Evolutionary conservation across 179 eudicot species (phyloP), one percentile per base, ranked within the genome.

Genomic region (Silene noctiflora): DNA sequence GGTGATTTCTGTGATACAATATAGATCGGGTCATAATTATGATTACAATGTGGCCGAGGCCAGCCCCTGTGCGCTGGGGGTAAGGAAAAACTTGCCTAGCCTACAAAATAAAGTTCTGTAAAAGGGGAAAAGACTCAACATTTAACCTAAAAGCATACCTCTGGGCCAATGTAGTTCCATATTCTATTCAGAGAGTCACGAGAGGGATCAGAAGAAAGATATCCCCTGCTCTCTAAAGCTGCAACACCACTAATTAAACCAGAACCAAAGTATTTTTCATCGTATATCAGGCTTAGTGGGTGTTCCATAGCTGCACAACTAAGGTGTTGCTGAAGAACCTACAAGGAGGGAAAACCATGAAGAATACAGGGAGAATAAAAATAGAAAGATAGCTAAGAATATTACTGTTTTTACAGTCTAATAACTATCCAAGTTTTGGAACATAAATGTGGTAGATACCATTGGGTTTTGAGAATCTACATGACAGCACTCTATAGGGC

Each of bases 251-350:
- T 73, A 63, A 79, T 81, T 42, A 93, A 80, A 70, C 92, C 87
- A 79, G 91, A 81, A 81, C 99, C 99, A 87, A 95, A 93, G 80
- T 85, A 89, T 58, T 86, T 84, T 58, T 77, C 88, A 79, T 95
- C 99, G 73, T 93, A 82, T 62, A 85, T 81, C 85, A 89, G 85
- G 81, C 96, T 89, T 81, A 93, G 59, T 1, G 99, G 97, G 67
- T 85, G 96, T 83, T 95, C 99, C 63, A 81, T 74, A 77, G 97
- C 93, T 84, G 99, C 95, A 88, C 97, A 93, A 1, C 81, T 67
- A 74, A 95, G 86, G 79, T 95, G 98, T 81, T 95, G 98, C 80
- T 91, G 89, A 84, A 95, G 91, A 85, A 93, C 91, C 98, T 94
- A 80, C 58, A 83, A 65, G 67, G 24, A 71, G 25, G 35, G 25